These are phyloP conservation scores for Stevia rebaudiana DNA, from an alignment of 140 eudicot genomes.

Conservation along the genomic window DNA sequence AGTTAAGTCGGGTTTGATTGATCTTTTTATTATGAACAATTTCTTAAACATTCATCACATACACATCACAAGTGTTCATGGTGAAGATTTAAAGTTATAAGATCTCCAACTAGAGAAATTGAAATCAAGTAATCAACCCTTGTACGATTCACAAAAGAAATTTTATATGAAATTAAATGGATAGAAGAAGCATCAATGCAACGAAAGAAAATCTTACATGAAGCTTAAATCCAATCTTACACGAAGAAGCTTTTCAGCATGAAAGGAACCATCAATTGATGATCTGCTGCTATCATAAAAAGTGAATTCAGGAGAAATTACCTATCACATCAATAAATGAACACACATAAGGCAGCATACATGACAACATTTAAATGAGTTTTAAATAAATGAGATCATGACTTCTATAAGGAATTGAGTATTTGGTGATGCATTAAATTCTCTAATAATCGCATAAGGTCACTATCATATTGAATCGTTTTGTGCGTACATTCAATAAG, in stretches of 20 bases:
- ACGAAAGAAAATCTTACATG: constrained; percentile 52
- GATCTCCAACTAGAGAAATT: background rate
- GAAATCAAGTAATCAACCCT: background rate
- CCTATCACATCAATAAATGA: constrained; percentile 39
- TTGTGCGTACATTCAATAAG: no score
- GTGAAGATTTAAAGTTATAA: background rate
- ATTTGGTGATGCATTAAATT: no score
- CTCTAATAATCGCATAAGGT: no score
- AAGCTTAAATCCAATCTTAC: constrained; percentile 89
- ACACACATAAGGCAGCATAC: constrained; percentile 27
- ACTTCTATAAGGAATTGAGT: no score
- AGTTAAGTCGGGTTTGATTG: background rate
- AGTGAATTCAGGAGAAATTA: constrained; percentile 92
- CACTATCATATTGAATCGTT: no score
- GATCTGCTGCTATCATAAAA: constrained; percentile 90
- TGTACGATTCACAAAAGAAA: background rate
- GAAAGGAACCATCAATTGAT: constrained; percentile 64
- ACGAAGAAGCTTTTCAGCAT: constrained; percentile 90
- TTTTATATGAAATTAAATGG: background rate
- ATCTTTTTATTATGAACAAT: background rate
- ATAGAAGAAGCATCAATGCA: constrained; percentile 3
- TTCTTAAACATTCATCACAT: background rate
- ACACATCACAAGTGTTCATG: background rate
- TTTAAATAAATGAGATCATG: no score
- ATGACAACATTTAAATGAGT: no score